A percentile compares a stretch with the other conserved stretches of the same genome.
Conservation (phyloP, 169 alveolate species). For the Perkinsus marinus region DNA sequence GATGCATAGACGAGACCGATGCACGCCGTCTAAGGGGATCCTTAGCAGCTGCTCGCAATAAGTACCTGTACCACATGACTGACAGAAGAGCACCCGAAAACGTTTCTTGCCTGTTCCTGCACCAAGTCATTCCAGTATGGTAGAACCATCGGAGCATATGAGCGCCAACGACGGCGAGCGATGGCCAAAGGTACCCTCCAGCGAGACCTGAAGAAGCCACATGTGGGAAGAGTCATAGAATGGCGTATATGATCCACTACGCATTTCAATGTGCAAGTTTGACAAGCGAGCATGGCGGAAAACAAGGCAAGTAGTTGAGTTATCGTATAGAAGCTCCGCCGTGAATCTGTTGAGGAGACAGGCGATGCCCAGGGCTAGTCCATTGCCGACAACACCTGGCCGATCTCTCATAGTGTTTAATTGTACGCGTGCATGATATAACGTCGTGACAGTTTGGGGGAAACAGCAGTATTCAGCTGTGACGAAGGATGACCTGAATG, state of each 20-base stretch:
- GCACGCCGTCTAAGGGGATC: background rate
- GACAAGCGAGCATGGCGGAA: too few species aligned
- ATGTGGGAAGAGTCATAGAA: background rate
- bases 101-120: too few species aligned
- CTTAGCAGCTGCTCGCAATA: background rate
- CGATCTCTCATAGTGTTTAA: background rate
- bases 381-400: background rate
- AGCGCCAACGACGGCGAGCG: background rate
- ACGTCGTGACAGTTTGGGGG: background rate
- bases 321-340: background rate
- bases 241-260: background rate
- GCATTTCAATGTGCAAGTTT: too few species aligned
- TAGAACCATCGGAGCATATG: background rate
- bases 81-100: too few species aligned
- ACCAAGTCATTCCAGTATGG: too few species aligned
- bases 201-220: background rate
- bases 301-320: too few species aligned
- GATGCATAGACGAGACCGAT: background rate
- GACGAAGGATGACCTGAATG: background rate
- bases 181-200: background rate
- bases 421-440: background rate
- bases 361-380: background rate
- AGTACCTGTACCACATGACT: too few species aligned
- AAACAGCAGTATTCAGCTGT: background rate
- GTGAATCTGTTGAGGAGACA: background rate